These are phyloP conservation scores for Cordyceps farinosa DNA, from an alignment of 2,329 filamentous ascomycete species.

Conservation along the genomic window DNA sequence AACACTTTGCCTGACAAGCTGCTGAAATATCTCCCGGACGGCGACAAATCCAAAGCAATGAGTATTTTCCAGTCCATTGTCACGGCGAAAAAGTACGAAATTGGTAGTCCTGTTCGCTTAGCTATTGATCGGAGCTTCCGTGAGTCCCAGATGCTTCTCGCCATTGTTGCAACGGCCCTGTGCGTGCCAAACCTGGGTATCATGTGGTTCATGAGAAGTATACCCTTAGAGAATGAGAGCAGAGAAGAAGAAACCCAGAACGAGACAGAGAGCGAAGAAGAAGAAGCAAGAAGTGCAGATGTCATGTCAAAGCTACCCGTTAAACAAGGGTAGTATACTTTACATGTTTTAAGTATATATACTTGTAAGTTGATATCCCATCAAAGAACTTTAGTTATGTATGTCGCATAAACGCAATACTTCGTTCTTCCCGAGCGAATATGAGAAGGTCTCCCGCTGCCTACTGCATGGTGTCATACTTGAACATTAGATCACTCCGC, in stretches of 20 bases:
- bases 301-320: too few species aligned
- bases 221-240: not conserved
- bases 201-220: constrained; percentile 22
- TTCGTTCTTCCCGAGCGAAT: too few species aligned
- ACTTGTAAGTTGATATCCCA: too few species aligned
- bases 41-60: constrained; percentile 21
- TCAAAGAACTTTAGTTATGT: too few species aligned
- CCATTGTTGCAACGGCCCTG: constrained; percentile 21
- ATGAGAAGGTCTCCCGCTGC: too few species aligned
- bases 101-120: constrained; percentile 12
- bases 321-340: too few species aligned
- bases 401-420: too few species aligned
- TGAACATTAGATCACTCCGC: too few species aligned
- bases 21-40: constrained; percentile 22
- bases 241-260: not conserved
- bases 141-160: constrained; percentile 22
- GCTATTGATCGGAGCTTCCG: constrained; percentile 23
- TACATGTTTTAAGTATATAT: too few species aligned
- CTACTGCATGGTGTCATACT: too few species aligned
- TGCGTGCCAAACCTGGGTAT: constrained; percentile 19
- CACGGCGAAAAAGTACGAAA: constrained; percentile 21
- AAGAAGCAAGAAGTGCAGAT: too few species aligned
- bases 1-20: constrained; percentile 28
- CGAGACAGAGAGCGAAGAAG: too few species aligned
- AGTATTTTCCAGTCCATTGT: constrained; percentile 27